Evolutionary conservation across 2,329 filamentous ascomycete species (phyloP).

Genomic region (Cordyceps farinosa): DNA sequence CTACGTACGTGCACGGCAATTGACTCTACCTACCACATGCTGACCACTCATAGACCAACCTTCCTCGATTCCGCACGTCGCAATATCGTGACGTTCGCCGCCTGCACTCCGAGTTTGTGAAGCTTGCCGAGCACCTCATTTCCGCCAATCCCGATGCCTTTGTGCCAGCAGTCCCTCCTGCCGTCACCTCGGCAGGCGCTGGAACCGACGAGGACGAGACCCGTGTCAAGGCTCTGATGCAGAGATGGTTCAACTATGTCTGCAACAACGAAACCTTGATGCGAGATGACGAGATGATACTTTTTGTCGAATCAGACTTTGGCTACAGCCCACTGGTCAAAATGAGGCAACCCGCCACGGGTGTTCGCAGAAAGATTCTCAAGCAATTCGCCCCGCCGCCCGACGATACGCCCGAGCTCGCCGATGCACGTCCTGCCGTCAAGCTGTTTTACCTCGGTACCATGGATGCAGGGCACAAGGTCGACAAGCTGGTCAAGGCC

Average conservation of each 20-base stretch:
- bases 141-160: constrained; percentile 96
- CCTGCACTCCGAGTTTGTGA: constrained; percentile 91
- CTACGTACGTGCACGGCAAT: constrained; percentile 59
- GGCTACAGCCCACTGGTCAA: constrained; percentile 94
- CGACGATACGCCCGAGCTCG: constrained; percentile 92
- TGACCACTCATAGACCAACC: constrained; percentile 70
- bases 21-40: constrained; percentile 6
- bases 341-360: constrained; percentile 94
- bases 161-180: constrained; percentile 89
- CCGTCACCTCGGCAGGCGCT: constrained; percentile 88
- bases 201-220: constrained; percentile 94
- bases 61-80: constrained; percentile 95
- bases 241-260: constrained; percentile 92
- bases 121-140: constrained; percentile 92
- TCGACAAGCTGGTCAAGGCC: constrained; percentile 89
- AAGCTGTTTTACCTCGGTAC: constrained; percentile 94
- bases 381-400: constrained; percentile 98
- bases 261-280: constrained; percentile 90
- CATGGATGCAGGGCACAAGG: constrained; percentile 96
- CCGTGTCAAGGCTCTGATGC: constrained; percentile 82
- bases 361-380: constrained; percentile 88
- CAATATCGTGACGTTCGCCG: constrained; percentile 97
- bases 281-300: constrained; percentile 92
- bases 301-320: constrained; percentile 99
- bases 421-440: constrained; percentile 82